Conservation (phyloP, 2,329 filamentous ascomycete genomes). For the Hypoxylon sp. region DNA sequence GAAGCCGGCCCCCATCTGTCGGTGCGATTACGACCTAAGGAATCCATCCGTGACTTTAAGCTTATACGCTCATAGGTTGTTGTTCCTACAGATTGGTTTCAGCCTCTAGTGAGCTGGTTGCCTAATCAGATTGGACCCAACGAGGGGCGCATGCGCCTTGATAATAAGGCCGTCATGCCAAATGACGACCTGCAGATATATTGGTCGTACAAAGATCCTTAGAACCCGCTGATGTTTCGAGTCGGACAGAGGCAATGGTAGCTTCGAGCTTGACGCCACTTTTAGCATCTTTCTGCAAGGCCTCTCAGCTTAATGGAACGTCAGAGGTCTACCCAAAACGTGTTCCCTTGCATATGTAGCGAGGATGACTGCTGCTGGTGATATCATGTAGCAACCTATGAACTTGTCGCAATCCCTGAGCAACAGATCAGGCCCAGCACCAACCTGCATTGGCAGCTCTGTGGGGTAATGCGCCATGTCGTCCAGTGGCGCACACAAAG, state of each 20-base stretch:
- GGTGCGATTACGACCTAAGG: constrained; percentile 42
- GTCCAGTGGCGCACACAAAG: constrained; percentile 33
- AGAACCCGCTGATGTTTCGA: constrained; percentile 30
- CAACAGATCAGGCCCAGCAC: constrained; percentile 45
- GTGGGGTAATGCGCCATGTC: constrained; percentile 49
- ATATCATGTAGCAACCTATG: constrained; percentile 41
- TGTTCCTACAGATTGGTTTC: constrained; percentile 44
- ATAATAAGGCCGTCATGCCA: constrained; percentile 22
- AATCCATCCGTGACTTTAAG: constrained; percentile 41
- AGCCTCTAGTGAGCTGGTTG: constrained; percentile 38
- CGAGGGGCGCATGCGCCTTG: constrained; percentile 33
- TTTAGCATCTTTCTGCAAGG: constrained; percentile 34
- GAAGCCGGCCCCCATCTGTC: constrained; percentile 35
- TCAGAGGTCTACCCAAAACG: constrained; percentile 32
- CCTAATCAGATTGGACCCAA: constrained; percentile 30
- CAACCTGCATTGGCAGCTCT: constrained; percentile 50
- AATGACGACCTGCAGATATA: constrained; percentile 35
- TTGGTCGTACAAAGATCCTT: constrained; percentile 37
- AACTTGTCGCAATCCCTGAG: constrained; percentile 36
- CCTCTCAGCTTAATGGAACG: constrained; percentile 41
- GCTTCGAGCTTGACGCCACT: constrained; percentile 34
- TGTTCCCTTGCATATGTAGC: constrained; percentile 43
- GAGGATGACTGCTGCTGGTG: constrained; percentile 41
- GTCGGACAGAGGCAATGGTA: constrained; percentile 28
- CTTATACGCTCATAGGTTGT: constrained; percentile 41